A percentile compares a stretch with the other conserved stretches of the same genome.
Evolutionary conservation across 2,329 filamentous ascomycete species (phyloP).

Genomic region (Botrytis fabae): DNA sequence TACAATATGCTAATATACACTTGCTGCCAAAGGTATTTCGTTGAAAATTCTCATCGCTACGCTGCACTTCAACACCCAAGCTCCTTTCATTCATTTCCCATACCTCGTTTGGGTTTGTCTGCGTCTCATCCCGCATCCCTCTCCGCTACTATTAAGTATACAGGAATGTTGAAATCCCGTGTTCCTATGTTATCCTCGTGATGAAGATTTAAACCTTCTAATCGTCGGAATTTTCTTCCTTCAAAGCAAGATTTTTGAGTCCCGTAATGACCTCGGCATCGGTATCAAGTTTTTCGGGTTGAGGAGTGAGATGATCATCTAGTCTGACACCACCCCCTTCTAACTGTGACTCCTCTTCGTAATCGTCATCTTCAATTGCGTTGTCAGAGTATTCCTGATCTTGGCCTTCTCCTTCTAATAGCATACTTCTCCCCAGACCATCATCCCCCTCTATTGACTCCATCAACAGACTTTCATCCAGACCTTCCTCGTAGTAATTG

Average conservation of each 20-base stretch:
- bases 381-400: constrained; percentile 15
- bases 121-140: background rate
- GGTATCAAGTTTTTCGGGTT: constrained; percentile 46
- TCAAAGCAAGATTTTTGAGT: constrained; percentile 53
- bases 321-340: background rate
- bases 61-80: background rate
- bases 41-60: background rate
- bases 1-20: constrained; percentile 19
- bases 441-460: constrained; percentile 36
- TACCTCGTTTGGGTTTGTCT: background rate
- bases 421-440: constrained; percentile 30
- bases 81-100: background rate
- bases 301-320: constrained; percentile 1
- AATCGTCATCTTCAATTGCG: constrained; percentile 24
- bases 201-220: constrained; percentile 28
- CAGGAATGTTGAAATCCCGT: constrained; percentile 2
- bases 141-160: background rate
- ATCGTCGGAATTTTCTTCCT: constrained; percentile 40
- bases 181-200: too few species aligned
- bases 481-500: constrained; percentile 43
- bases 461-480: constrained; percentile 36
- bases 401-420: constrained; percentile 41
- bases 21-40: constrained; percentile 4
- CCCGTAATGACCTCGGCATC: constrained; percentile 61
- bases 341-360: constrained; percentile 5